Conservation (phyloP, 2,329 filamentous ascomycete species). For the Cladosporium colombiae region DNA sequence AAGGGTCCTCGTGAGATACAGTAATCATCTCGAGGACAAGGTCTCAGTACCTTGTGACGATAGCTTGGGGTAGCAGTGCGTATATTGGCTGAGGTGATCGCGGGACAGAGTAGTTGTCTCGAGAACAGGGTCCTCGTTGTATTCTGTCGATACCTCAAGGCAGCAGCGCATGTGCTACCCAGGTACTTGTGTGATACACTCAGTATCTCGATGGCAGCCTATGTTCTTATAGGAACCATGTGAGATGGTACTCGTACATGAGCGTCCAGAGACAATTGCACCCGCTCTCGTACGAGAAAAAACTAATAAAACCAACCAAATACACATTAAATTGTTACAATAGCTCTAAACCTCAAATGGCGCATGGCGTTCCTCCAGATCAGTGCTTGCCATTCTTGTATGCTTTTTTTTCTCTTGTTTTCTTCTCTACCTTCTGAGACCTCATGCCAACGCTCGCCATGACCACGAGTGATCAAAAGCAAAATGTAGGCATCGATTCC, state of each 20-base stretch:
- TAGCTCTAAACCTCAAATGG: not conserved
- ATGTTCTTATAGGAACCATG: not conserved
- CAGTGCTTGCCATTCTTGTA: not conserved
- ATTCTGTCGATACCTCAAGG: not conserved
- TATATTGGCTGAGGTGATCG: not conserved
- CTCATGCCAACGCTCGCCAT: not conserved
- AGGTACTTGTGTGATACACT: not conserved
- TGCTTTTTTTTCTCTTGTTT: not conserved
- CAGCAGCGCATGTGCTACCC: not conserved
- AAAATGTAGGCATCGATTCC: not conserved
- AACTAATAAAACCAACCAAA: not conserved
- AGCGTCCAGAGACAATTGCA: too few relatives aligned
- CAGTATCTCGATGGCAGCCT: not conserved
- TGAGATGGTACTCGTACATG: not conserved
- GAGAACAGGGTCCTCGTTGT: not conserved
- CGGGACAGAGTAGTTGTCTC: not conserved
- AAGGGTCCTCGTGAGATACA: too few relatives aligned
- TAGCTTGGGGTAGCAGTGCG: not conserved
- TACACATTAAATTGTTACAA: not conserved
- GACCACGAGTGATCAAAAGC: not conserved
- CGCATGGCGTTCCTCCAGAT: not conserved
- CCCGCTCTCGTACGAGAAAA: not conserved
- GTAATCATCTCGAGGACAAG: not conserved
- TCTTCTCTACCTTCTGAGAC: not conserved
- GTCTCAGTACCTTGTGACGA: not conserved